Conservation (phyloP, 352 stramenopile species). For the Globisporangium abappressorium region DNA sequence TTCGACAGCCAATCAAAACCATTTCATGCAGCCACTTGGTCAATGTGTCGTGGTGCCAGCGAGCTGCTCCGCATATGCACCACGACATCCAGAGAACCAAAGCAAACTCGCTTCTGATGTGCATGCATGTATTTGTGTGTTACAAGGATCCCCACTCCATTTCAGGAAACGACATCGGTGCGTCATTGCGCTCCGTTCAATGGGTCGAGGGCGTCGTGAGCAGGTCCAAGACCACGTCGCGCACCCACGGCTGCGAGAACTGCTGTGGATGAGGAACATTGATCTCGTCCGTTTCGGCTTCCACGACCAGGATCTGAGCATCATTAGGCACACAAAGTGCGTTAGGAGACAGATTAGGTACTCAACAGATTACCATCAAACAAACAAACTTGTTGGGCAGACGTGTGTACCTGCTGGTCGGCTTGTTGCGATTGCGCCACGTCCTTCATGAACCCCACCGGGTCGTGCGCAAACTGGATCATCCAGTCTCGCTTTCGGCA, state of each 20-base stretch:
- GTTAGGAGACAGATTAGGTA: neutral
- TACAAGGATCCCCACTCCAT: neutral
- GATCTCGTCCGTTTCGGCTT: constrained; percentile 64
- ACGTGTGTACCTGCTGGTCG: constrained; percentile 45
- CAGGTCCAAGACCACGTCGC: constrained; percentile 40
- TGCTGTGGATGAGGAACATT: constrained; percentile 51
- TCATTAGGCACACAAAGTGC: neutral
- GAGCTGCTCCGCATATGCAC: too few species aligned
- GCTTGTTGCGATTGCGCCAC: constrained; percentile 54
- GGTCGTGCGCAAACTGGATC: constrained; percentile 59
- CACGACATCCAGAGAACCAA: too few species aligned
- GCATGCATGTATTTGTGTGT: neutral
- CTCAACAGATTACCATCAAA: neutral
- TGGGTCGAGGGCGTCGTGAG: constrained; percentile 24
- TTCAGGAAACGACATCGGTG: neutral
- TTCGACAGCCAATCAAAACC: constrained; percentile 11
- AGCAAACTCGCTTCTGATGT: neutral
- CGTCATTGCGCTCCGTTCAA: neutral
- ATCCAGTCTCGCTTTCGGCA: constrained; percentile 68
- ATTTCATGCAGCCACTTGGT: too few species aligned
- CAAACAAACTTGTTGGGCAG: neutral
- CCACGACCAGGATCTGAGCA: constrained; percentile 48
- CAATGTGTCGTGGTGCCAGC: too few species aligned
- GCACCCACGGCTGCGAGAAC: constrained; percentile 74
- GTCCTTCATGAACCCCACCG: constrained; percentile 59